Evolutionary conservation across 768 basidiomycete genomes (phyloP).

Genomic region (Lactarius hatsudake): DNA sequence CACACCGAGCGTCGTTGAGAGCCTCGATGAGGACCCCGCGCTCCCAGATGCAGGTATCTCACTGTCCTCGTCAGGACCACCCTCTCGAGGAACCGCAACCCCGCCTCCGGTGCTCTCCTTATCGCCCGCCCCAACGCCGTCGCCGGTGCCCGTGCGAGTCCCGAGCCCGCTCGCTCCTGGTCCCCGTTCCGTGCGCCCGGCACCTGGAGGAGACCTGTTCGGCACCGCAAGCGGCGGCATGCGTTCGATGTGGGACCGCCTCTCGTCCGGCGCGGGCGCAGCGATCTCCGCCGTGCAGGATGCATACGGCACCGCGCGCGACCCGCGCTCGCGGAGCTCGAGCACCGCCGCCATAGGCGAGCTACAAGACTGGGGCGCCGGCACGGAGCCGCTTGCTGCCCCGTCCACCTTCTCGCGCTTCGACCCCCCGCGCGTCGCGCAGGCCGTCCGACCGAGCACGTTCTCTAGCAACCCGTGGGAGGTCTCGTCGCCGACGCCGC

Average conservation of each 20-base stretch:
- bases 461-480: conserved; percentile 57
- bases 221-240: conserved; percentile 46
- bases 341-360: conserved; percentile 40
- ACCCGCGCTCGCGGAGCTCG: conserved; percentile 44
- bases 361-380: conserved; percentile 35
- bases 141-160: neutral
- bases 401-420: conserved; percentile 9
- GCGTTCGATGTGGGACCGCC: conserved; percentile 78
- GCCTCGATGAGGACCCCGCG: conserved; percentile 57
- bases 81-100: conserved; percentile 38
- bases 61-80: conserved; percentile 37
- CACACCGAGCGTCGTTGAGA: conserved; percentile 46
- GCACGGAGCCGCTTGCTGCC: neutral
- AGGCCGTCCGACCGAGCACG: conserved; percentile 24
- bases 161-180: conserved; percentile 15
- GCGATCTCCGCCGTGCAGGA: conserved; percentile 85
- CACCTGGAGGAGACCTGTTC: conserved; percentile 24
- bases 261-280: conserved; percentile 82
- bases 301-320: conserved; percentile 72
- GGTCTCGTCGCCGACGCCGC: conserved; percentile 29
- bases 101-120: conserved; percentile 31
- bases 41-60: conserved; percentile 13
- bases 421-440: conserved; percentile 19
- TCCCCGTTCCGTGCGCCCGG: conserved; percentile 25
- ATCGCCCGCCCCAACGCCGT: neutral